Base-by-base conservation (phyloP, 202 grass and related monocot species). In the Setaria italica region DNA sequence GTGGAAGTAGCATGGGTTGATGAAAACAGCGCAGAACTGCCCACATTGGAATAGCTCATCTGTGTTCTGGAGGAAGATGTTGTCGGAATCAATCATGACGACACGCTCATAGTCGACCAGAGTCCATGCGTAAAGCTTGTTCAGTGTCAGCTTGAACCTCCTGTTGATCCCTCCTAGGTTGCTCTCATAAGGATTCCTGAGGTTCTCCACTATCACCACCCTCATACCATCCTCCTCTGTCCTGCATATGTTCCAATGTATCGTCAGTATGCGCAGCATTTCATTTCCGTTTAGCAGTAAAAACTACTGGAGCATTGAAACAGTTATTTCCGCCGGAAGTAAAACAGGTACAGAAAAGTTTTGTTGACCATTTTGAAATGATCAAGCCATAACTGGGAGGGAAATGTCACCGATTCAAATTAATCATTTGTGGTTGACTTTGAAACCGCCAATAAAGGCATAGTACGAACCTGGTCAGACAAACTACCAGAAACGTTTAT, bases 81-180 rank as follows among this genome's bases (percentile, higher is more conserved):
- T 99, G 78, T 99, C 97, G 0, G 97, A 92, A 55, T 99, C 97
- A 9, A 99, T 93, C 97, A 99, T 99, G 73, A 96, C 77, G 9
- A 99, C 97, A 29, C 97, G 93, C 41, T 99, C 97, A 12, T 99
- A 99, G 4, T 95, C 90, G 0, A 91, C 77, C 50, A 96, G 60
- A 82, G 73, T 99, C 97, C 97, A 99, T 0, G 97, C 97, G n/a
- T 99, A 99, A 14, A 99, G 90, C 90, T 99, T 99, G 85, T 99
- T 99, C 74, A 99, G 21, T 25, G 97, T 99, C 57, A 96, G 87
- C 85, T 96, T 99, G 78, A 99, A 99, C 83, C 97, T 90, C 68
- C 70, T 79, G 80, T 94, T 94, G 85, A 96, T 96, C 70, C 87
- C 86, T 76, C 85, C 92, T 37, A 91, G 89, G 68, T 96, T 93